Conservation (phyloP, 2,329 filamentous ascomycete species). For the Diaporthe nobilis region DNA sequence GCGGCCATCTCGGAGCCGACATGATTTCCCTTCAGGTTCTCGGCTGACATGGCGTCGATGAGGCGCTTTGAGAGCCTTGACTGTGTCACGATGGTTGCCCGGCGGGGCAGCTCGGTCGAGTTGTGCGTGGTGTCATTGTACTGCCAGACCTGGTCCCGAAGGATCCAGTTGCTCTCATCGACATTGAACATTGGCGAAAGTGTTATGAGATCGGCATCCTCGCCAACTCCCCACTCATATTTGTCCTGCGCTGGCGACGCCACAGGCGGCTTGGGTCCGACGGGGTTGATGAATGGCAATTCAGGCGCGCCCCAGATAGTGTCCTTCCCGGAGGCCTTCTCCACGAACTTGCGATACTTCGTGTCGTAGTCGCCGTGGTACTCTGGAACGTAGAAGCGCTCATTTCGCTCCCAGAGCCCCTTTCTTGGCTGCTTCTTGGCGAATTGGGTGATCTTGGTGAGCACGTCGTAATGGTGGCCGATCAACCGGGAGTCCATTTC, state of each 20-base stretch:
- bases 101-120: conserved; percentile 73
- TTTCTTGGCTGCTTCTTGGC: conserved; percentile 78
- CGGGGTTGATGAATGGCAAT: conserved; percentile 71
- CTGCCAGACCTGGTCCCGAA: conserved; percentile 76
- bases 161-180: conserved; percentile 79
- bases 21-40: conserved; percentile 80
- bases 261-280: conserved; percentile 75
- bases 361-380: conserved; percentile 76
- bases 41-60: conserved; percentile 82
- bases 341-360: conserved; percentile 76
- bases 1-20: conserved; percentile 87
- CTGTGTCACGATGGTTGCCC: conserved; percentile 84
- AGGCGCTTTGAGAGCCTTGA: conserved; percentile 80
- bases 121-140: conserved; percentile 68
- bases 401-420: conserved; percentile 80
- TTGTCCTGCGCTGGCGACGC: conserved; percentile 72
- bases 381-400: conserved; percentile 80
- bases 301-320: conserved; percentile 78
- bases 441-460: conserved; percentile 75
- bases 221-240: conserved; percentile 82
- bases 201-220: conserved; percentile 81
- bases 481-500: conserved; percentile 86
- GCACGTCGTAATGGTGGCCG: conserved; percentile 85
- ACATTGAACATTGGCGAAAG: conserved; percentile 87
- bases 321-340: conserved; percentile 63